Evolutionary conservation across 2,329 filamentous ascomycete species (phyloP).

Genomic region (Colletotrichum trifolii): DNA sequence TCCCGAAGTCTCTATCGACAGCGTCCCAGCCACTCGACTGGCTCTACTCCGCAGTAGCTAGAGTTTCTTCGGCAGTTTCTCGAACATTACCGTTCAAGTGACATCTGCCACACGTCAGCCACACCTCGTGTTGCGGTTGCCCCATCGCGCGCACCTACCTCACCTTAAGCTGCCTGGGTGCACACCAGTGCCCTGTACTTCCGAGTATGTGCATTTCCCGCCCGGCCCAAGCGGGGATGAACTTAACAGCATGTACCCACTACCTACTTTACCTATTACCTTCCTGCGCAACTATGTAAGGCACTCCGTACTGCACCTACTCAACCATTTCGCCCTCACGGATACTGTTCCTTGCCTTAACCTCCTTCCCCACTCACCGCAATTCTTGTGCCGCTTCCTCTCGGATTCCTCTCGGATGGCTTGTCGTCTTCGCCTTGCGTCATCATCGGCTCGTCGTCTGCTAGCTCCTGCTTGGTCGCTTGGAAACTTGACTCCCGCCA

Average conservation of each 20-base stretch:
- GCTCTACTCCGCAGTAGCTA: not conserved
- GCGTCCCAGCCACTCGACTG: no score
- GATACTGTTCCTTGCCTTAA: not conserved
- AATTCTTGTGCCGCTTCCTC: not conserved
- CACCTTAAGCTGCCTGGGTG: slow-evolving; percentile 1
- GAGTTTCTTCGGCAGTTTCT: slow-evolving; percentile 2
- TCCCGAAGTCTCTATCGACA: not conserved
- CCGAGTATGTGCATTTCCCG: slow-evolving; percentile 9
- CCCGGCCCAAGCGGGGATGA: not conserved
- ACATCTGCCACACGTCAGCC: slow-evolving; percentile 17
- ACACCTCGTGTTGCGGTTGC: slow-evolving; percentile 10
- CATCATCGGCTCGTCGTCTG: slow-evolving; percentile 5
- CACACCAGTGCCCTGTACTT: not conserved
- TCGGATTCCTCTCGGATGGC: slow-evolving; percentile 11
- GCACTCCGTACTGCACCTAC: no score
- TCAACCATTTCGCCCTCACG: no score
- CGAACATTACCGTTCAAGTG: slow-evolving; percentile 9
- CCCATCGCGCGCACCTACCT: slow-evolving; percentile 15
- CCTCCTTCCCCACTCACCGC: not conserved
- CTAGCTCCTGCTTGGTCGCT: slow-evolving; percentile 2
- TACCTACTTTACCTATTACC: no score
- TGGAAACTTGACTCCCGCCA: slow-evolving; percentile 1
- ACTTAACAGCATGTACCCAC: no score
- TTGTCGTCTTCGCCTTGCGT: slow-evolving; percentile 9
- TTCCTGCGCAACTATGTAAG: no score